These are phyloP conservation scores for Nigrospora sphaerica DNA, from an alignment of 2,329 filamentous ascomycete species.

Conservation along the genomic window DNA sequence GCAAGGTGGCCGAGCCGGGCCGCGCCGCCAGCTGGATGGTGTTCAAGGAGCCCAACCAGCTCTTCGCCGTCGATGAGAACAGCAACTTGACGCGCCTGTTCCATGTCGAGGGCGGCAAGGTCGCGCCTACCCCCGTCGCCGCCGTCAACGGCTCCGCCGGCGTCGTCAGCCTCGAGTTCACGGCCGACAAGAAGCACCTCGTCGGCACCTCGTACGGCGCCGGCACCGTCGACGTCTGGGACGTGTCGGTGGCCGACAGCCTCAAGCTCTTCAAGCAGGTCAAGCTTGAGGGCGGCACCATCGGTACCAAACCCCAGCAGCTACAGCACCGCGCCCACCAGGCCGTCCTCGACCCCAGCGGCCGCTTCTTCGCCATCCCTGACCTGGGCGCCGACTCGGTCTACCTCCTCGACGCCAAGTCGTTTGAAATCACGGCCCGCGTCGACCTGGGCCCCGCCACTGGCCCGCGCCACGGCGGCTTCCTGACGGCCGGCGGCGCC, in stretches of 20 bases:
- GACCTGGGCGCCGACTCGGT: constrained; percentile 44
- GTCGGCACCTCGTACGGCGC: constrained; percentile 35
- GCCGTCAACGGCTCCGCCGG: constrained; percentile 29
- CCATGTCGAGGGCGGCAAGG: constrained; percentile 26
- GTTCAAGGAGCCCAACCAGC: constrained; percentile 27
- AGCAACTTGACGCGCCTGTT: constrained; percentile 30
- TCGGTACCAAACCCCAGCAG: constrained; percentile 20
- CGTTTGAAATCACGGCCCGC: constrained; percentile 28
- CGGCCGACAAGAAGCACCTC: constrained; percentile 33
- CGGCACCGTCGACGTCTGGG: constrained; percentile 38
- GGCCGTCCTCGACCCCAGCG: constrained; percentile 38
- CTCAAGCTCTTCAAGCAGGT: constrained; percentile 31
- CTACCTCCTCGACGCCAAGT: constrained; percentile 34
- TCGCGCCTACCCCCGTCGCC: constrained; percentile 16
- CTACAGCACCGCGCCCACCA: constrained; percentile 35
- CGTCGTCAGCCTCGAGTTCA: constrained; percentile 41
- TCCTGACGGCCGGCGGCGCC: constrained; percentile 27
- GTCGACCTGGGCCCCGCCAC: constrained; percentile 29
- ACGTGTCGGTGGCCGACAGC: constrained; percentile 25
- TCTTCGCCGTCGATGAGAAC: constrained; percentile 44
- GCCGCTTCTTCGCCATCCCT: constrained; percentile 39
- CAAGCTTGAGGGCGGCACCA: constrained; percentile 22
- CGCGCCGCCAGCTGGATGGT: constrained; percentile 38
- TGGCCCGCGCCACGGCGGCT: constrained; percentile 44
- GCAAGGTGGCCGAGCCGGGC: constrained; percentile 21